A percentile compares a stretch with the other conserved stretches of the same genome.
Conservation (phyloP, 352 stramenopile genomes). For the Blastocystis sp. region DNA sequence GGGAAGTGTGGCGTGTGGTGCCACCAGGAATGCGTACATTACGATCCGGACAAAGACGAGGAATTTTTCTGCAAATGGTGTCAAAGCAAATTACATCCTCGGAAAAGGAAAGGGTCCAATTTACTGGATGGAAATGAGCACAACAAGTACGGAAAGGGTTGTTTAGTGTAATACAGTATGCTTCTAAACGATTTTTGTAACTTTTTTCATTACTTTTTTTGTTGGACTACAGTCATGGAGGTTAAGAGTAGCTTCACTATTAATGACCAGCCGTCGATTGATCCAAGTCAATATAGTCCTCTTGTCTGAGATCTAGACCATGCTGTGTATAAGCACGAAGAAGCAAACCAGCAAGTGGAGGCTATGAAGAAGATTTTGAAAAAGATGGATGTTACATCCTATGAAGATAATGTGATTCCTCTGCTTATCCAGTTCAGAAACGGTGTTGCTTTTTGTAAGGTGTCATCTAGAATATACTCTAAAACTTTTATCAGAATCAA, state of each 20-base stretch:
- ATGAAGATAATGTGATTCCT: conserved; percentile 55
- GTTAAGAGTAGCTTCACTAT: not conserved
- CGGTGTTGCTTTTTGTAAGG: not conserved
- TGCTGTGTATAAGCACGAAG: conserved; percentile 17
- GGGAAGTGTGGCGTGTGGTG: not conserved
- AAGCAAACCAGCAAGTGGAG: not conserved
- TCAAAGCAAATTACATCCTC: not conserved
- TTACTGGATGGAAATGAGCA: not conserved
- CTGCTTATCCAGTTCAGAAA: conserved; percentile 28
- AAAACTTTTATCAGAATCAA: conserved; percentile 14
- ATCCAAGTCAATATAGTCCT: not conserved
- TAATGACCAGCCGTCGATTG: not conserved
- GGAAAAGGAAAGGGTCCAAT: not conserved
- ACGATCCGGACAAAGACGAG: not conserved
- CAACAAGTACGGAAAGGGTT: not conserved
- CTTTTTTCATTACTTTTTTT: conserved; percentile 16
- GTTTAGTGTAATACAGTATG: not conserved
- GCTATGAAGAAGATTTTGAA: not conserved
- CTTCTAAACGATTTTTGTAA: not conserved
- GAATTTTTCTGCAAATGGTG: conserved; percentile 47
- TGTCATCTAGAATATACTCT: not conserved
- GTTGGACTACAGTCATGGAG: not conserved
- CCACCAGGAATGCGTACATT: conserved; percentile 3
- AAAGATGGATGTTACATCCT: conserved; percentile 7
- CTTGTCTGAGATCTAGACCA: not conserved